phyloP scores from a whole-genome alignment of 371 early-diverging fungal species.

The Mucor velutinosus region DNA sequence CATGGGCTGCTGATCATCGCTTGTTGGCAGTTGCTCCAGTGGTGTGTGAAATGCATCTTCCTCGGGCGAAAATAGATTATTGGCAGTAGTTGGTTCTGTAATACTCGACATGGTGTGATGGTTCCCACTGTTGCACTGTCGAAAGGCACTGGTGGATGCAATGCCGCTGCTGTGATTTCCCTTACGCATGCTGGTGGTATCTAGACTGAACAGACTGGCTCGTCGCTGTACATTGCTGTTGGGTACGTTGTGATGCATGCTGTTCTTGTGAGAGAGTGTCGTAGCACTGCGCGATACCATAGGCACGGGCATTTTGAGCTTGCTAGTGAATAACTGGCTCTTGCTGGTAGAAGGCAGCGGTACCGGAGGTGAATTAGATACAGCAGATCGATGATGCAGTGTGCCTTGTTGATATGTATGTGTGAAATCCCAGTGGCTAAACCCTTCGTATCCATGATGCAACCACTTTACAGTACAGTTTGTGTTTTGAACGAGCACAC shows the following conservation, averaged over 20 bases:
- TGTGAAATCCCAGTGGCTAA: constrained; percentile 30
- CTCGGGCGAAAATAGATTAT: constrained; percentile 3
- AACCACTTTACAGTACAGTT: constrained; percentile 38
- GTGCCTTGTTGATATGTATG: background rate
- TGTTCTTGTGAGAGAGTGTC: constrained; percentile 26
- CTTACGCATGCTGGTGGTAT: constrained; percentile 30
- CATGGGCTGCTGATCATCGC: background rate
- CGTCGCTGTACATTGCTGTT: constrained; percentile 28
- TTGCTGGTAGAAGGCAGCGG: constrained; percentile 13
- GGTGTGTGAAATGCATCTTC: constrained; percentile 15
- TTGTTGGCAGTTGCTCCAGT: background rate
- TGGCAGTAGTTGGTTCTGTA: background rate
- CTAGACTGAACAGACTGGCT: constrained; percentile 46
- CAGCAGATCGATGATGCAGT: background rate
- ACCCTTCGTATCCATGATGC: constrained; percentile 52
- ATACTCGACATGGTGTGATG: background rate
- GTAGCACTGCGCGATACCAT: constrained; percentile 44
- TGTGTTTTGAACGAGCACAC: constrained; percentile 18
- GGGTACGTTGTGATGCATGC: background rate
- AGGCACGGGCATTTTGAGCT: constrained; percentile 21
- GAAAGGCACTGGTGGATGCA: constrained; percentile 28
- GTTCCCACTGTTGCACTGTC: background rate
- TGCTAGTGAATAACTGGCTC: background rate
- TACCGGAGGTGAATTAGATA: constrained; percentile 15
- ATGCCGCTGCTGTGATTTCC: constrained; percentile 76